Percentiles rank a stretch among this genome's conserved stretches.
phyloP scores from a whole-genome alignment of 495 filamentous ascomycete species.

The Daldinia loculata region DNA sequence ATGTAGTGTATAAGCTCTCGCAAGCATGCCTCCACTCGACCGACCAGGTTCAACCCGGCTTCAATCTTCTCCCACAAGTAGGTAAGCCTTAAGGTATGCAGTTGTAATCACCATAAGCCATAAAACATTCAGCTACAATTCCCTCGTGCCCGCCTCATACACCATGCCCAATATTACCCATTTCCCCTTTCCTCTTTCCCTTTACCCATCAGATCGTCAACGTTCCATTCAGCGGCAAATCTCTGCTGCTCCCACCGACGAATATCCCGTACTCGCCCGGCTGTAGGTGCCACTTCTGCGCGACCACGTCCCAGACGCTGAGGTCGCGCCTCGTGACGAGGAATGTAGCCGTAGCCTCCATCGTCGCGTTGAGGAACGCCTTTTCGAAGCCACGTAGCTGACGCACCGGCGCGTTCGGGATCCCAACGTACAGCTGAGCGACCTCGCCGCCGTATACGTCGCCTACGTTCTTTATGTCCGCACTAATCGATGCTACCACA shows the following conservation, averaged over 20 bases:
- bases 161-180: background rate
- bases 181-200: background rate
- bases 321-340: slow-evolving; percentile 69
- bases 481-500: slow-evolving; percentile 57
- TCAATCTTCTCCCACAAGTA: background rate
- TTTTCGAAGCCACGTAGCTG: slow-evolving; percentile 77
- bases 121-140: slow-evolving; percentile 4
- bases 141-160: background rate
- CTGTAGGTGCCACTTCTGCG: slow-evolving; percentile 66
- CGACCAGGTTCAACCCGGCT: slow-evolving; percentile 22
- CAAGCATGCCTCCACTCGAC: slow-evolving; percentile 1
- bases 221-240: slow-evolving; percentile 57
- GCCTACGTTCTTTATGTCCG: slow-evolving; percentile 64
- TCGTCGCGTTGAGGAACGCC: slow-evolving; percentile 53
- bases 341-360: slow-evolving; percentile 57
- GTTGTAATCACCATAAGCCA: slow-evolving; percentile 1
- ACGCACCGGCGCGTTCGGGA: slow-evolving; percentile 59
- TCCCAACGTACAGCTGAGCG: slow-evolving; percentile 68
- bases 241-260: slow-evolving; percentile 72
- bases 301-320: slow-evolving; percentile 68
- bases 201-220: slow-evolving; percentile 42
- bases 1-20: background rate
- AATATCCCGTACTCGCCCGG: slow-evolving; percentile 53
- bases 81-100: background rate
- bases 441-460: slow-evolving; percentile 59